These are phyloP conservation scores for Plasmodium yoelii DNA, from an alignment of 169 alveolate genomes.

Conservation along the genomic window DNA sequence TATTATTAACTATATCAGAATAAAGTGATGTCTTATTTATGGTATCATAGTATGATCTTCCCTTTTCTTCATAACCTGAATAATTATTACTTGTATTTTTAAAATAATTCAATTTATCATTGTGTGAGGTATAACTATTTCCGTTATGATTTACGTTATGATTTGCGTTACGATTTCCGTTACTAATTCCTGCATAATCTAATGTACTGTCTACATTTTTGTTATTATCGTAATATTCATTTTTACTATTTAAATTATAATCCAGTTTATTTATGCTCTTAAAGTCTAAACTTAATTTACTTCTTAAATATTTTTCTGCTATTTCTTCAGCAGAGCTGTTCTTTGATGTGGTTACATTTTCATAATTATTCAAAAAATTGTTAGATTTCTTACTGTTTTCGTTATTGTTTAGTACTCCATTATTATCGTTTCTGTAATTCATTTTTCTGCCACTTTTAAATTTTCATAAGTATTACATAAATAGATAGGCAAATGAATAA, in stretches of 20 bases:
- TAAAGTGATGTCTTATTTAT: constrained; percentile 2
- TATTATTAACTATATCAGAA: constrained; percentile 18
- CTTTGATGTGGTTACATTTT: constrained; percentile 40
- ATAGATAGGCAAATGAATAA: neutral
- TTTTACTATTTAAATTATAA: constrained; percentile 12
- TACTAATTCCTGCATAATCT: neutral
- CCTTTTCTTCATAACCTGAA: constrained; percentile 13
- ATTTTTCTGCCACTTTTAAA: constrained; percentile 1
- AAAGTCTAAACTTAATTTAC: constrained; percentile 46
- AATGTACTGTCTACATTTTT: neutral
- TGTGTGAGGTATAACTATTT: neutral
- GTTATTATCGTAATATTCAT: constrained; percentile 10
- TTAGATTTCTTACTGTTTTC: constrained; percentile 2
- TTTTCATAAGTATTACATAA: neutral
- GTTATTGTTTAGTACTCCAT: constrained; percentile 3
- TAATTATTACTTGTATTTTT: constrained; percentile 15
- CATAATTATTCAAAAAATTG: constrained; percentile 32
- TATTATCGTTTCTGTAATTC: constrained; percentile 19
- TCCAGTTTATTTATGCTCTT: constrained; percentile 24
- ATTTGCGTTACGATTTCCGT: too few species aligned
- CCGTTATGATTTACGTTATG: too few species aligned
- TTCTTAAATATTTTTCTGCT: constrained; percentile 72
- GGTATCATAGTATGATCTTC: constrained; percentile 19
- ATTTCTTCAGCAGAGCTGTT: constrained; percentile 72
- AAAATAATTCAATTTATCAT: constrained; percentile 10